Conservation (phyloP, 1,284 basidiomycete species). For the Cryptococcus depauperatus region DNA sequence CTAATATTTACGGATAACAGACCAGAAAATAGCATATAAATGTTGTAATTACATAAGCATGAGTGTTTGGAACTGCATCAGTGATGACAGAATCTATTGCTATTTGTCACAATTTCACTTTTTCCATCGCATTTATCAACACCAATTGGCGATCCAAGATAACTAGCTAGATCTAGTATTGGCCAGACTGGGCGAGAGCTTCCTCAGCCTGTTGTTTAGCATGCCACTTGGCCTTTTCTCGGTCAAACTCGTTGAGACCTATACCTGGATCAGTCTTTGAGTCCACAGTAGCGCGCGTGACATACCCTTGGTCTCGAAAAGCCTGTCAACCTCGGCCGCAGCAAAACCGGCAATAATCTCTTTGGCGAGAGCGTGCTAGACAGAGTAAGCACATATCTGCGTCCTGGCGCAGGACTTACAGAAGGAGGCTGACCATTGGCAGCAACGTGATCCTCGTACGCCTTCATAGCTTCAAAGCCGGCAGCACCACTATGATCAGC, state of each 20-base stretch:
- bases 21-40: no score
- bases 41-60: no score
- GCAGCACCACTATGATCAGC: conserved; percentile 30
- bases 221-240: conserved; percentile 38
- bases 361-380: conserved; percentile 35
- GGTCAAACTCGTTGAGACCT: conserved; percentile 37
- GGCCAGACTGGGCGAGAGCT: conserved; percentile 34
- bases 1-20: no score
- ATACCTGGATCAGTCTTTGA: background rate
- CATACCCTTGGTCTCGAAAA: conserved; percentile 41
- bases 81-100: no score
- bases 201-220: conserved; percentile 28
- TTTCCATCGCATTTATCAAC: no score
- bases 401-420: conserved; percentile 20
- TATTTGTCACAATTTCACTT: no score
- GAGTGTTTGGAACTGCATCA: no score
- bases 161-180: conserved; percentile 26
- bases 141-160: no score
- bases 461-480: conserved; percentile 37
- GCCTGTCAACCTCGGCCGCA: conserved; percentile 42
- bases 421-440: conserved; percentile 33
- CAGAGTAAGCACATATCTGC: no score
- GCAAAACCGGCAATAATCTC: conserved; percentile 44
- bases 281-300: background rate
- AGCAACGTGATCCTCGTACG: conserved; percentile 38